Percentiles rank a stretch among this genome's conserved stretches.
Evolutionary conservation across 1,284 basidiomycete species (phyloP).

Genomic region (Moesziomyces parantarcticus): DNA sequence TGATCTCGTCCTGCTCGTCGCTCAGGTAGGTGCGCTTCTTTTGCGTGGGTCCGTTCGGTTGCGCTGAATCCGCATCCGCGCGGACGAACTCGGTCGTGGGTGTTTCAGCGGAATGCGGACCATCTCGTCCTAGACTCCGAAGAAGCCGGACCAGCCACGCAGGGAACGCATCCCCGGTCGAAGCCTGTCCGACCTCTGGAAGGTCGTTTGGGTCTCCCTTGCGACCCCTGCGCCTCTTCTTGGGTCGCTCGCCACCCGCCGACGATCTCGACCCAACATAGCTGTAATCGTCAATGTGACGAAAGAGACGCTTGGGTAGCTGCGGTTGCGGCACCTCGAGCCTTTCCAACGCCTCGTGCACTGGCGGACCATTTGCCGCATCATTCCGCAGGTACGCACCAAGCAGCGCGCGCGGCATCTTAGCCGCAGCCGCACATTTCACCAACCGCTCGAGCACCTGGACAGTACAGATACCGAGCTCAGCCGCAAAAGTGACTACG

Average conservation of each 20-base stretch:
- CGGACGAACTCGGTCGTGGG: background rate
- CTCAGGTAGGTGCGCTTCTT: background rate
- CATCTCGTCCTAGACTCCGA: background rate
- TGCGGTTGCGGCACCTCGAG: slow-evolving; percentile 1
- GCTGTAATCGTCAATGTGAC: slow-evolving; percentile 15
- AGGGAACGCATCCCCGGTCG: background rate
- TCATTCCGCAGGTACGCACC: background rate
- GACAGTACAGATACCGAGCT: slow-evolving; percentile 24
- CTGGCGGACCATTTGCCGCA: background rate
- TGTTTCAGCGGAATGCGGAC: background rate
- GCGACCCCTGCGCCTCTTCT: slow-evolving; percentile 13
- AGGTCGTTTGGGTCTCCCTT: background rate
- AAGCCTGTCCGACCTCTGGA: background rate
- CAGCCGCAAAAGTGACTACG: slow-evolving; percentile 19
- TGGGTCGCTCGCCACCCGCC: slow-evolving; percentile 1
- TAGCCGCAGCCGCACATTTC: background rate
- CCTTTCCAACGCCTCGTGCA: background rate
- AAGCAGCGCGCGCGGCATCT: slow-evolving; percentile 6
- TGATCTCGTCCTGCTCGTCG: background rate
- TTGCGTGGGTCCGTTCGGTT: background rate
- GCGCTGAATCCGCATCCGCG: no score
- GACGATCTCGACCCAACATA: background rate
- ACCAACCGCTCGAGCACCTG: slow-evolving; percentile 14
- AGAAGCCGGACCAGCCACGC: slow-evolving; percentile 5
- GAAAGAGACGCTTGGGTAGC: slow-evolving; percentile 35